A percentile compares a stretch with the other conserved stretches of the same genome.
Conservation (phyloP, 1,139 yeast genomes). For the Pichia cactophila region DNA sequence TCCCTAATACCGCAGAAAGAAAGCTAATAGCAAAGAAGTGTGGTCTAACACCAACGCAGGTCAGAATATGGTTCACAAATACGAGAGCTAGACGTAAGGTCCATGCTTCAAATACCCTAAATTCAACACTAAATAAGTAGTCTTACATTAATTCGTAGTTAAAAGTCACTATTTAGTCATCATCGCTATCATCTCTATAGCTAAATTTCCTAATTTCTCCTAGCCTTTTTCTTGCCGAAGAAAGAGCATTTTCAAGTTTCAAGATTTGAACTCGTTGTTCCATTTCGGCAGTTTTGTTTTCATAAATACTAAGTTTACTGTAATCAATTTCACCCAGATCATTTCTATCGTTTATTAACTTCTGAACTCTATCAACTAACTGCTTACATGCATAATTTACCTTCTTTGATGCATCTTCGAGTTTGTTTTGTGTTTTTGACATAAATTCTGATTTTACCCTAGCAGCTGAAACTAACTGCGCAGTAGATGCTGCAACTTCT, state of each 20-base stretch:
- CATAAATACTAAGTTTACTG: constrained; percentile 64
- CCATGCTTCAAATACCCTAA: no score
- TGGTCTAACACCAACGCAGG: no score
- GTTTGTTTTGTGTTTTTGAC: constrained; percentile 68
- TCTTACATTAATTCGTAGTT: no score
- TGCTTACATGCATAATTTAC: constrained; percentile 72
- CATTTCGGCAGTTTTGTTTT: constrained; percentile 83
- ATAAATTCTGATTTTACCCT: constrained; percentile 76
- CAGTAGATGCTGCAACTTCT: constrained; percentile 90
- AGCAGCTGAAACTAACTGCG: constrained; percentile 88
- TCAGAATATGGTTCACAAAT: no score
- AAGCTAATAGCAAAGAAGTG: no score
- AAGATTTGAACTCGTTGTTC: constrained; percentile 89
- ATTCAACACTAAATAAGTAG: no score
- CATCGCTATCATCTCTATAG: constrained; percentile 54
- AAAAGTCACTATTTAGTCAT: no score
- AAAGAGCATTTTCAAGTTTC: constrained; percentile 68
- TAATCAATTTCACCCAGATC: constrained; percentile 50
- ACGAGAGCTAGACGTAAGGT: no score
- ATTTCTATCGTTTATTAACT: constrained; percentile 17
- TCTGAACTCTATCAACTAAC: constrained; percentile 54
- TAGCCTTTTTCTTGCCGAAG: constrained; percentile 67
- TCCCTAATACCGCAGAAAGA: no score
- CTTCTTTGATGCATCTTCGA: constrained; percentile 61
- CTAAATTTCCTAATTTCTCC: constrained; percentile 81